Evolutionary conservation across 176 grass and related monocot species (phyloP).

Genomic region (Oryza glaberrima): DNA sequence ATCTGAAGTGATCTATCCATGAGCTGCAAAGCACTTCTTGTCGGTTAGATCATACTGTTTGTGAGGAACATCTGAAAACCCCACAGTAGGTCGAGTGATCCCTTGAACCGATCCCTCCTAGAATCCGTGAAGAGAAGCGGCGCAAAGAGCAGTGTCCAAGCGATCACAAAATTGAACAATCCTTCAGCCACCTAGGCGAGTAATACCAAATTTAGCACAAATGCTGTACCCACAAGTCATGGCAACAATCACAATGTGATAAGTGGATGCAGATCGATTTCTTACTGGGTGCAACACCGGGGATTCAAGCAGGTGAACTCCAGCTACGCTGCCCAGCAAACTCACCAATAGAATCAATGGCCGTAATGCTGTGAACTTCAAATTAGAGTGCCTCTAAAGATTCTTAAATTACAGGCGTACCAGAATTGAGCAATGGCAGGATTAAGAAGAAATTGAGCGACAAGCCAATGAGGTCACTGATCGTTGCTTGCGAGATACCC

Average conservation of each 20-base stretch:
- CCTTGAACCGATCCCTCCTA: slow-evolving; percentile 71
- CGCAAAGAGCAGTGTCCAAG: slow-evolving; percentile 87
- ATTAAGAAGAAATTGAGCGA: slow-evolving; percentile 96
- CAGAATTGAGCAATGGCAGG: slow-evolving; percentile 71
- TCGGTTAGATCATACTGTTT: slow-evolving; percentile 73
- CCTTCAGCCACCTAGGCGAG: slow-evolving; percentile 68
- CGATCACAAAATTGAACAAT: slow-evolving; percentile 88
- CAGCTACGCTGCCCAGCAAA: slow-evolving; percentile 68
- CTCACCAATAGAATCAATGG: slow-evolving; percentile 43
- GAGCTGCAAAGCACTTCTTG: background rate
- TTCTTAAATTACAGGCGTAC: slow-evolving; percentile 40
- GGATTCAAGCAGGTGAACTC: slow-evolving; percentile 73
- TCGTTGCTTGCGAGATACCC: slow-evolving; percentile 70
- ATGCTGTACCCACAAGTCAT: background rate
- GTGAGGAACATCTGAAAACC: slow-evolving; percentile 96
- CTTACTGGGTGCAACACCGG: slow-evolving; percentile 89
- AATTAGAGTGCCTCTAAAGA: background rate
- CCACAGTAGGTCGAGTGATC: slow-evolving; percentile 86
- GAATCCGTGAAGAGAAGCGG: slow-evolving; percentile 77
- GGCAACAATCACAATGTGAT: background rate
- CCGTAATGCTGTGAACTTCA: background rate
- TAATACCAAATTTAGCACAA: background rate
- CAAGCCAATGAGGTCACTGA: slow-evolving; percentile 71
- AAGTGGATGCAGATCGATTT: background rate
- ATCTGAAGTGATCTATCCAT: background rate